Evolutionary conservation across 805 yeast species (phyloP).

Genomic region (Candida corydali): DNA sequence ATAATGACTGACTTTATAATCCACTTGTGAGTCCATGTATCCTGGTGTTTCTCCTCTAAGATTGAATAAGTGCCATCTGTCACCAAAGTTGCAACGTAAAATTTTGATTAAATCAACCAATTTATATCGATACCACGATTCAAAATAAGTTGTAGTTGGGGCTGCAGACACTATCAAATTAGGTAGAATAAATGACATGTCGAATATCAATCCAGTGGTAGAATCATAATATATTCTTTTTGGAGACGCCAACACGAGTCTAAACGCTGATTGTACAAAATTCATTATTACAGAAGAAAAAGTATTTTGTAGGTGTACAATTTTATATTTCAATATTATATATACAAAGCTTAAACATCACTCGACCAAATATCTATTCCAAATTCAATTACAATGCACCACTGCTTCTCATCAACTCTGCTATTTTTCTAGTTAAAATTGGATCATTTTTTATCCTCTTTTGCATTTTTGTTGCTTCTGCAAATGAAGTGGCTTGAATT

Average conservation of each 20-base stretch:
- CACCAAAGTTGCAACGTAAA: constrained; percentile 44
- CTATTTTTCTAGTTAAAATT: constrained; percentile 55
- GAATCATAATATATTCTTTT: constrained; percentile 8
- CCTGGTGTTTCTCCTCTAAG: constrained; percentile 56
- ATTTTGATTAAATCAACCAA: constrained; percentile 47
- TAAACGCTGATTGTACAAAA: constrained; percentile 12
- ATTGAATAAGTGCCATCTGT: constrained; percentile 71
- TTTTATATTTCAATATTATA: background rate
- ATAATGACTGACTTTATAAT: constrained; percentile 28
- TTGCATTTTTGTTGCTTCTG: constrained; percentile 92
- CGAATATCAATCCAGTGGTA: constrained; percentile 31
- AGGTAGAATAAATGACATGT: constrained; percentile 63
- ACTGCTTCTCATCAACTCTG: constrained; percentile 47
- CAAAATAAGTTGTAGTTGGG: constrained; percentile 50
- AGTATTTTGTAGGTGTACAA: background rate
- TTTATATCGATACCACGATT: constrained; percentile 48
- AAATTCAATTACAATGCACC: constrained; percentile 10
- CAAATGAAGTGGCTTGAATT: constrained; percentile 83
- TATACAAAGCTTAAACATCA: constrained; percentile 2
- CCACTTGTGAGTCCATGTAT: constrained; percentile 36
- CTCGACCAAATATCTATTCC: background rate
- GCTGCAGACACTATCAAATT: constrained; percentile 71
- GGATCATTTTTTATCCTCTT: constrained; percentile 71
- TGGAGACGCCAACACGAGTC: constrained; percentile 14
- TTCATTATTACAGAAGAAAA: constrained; percentile 1